Evolutionary conservation across 2,329 filamentous ascomycete species (phyloP).

Genomic region (Pseudonectria buxi): DNA sequence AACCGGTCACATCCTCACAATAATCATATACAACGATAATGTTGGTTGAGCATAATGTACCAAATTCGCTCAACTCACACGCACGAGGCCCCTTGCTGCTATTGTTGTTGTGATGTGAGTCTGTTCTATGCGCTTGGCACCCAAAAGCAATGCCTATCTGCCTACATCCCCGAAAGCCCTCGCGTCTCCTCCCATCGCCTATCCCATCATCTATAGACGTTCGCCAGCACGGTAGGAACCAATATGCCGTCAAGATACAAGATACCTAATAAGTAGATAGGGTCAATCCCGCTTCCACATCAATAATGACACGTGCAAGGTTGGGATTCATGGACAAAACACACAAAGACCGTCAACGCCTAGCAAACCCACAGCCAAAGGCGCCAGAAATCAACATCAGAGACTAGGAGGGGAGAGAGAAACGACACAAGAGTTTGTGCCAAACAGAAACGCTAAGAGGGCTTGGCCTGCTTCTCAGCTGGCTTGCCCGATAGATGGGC

Average conservation of each 20-base stretch:
- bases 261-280: not conserved
- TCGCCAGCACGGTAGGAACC: not conserved
- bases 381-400: not conserved
- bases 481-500: not conserved
- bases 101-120: not conserved
- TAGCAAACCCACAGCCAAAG: not conserved
- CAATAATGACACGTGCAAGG: not conserved
- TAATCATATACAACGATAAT: not conserved
- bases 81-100: slow-evolving; percentile 1
- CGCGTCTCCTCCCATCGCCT: slow-evolving; percentile 1
- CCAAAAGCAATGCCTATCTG: slow-evolving; percentile 2
- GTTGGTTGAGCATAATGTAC: not conserved
- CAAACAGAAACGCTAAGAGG: no score
- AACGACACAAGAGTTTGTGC: no score
- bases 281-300: no score
- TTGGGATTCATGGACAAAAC: not conserved
- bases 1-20: no score
- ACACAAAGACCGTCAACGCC: slow-evolving; percentile 1
- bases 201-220: slow-evolving; percentile 3
- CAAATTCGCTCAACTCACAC: slow-evolving; percentile 1
- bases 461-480: slow-evolving; percentile 15
- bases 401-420: slow-evolving; percentile 1
- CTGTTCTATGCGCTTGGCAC: slow-evolving; percentile 12
- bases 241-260: not conserved
- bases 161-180: slow-evolving; percentile 6